A percentile compares a stretch with the other conserved stretches of the same genome.
phyloP scores from a whole-genome alignment of 192 early-diverging fungal genomes.

The Backusella parvicylindrica region DNA sequence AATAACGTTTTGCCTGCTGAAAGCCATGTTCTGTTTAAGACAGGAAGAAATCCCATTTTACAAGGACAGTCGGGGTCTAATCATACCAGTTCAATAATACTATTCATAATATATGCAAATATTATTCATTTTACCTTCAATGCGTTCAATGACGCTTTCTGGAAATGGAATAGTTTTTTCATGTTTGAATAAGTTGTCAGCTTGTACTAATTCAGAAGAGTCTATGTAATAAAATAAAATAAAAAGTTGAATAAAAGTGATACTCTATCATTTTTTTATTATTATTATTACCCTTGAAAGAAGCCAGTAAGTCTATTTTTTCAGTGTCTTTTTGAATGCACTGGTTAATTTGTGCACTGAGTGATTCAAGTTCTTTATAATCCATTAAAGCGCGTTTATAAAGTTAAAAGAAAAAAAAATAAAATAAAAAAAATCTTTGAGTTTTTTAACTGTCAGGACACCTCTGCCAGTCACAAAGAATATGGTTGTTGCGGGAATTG shows the following conservation, averaged over 20 bases:
- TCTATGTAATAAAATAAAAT: neutral
- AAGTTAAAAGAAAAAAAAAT: neutral
- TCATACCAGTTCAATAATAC: no score
- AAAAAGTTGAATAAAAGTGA: neutral
- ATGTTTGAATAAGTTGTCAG: neutral
- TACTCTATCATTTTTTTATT: neutral
- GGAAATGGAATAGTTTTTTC: neutral
- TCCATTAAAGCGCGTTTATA: neutral
- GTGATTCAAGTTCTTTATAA: neutral
- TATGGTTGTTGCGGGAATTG: no score
- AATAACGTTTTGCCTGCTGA: neutral
- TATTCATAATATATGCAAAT: no score
- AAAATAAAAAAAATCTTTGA: neutral
- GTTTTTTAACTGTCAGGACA: neutral
- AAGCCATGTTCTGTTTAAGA: neutral
- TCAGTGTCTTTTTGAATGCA: neutral
- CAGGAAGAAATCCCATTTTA: constrained; percentile 9
- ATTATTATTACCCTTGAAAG: neutral
- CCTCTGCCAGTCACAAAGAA: constrained; percentile 2
- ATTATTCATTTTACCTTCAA: neutral
- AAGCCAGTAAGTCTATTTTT: neutral
- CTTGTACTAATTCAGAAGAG: neutral
- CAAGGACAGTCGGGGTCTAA: neutral
- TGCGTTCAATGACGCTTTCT: neutral
- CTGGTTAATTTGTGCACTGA: neutral